A percentile compares a stretch with the other conserved stretches of the same genome.
Conservation (phyloP, 2,329 filamentous ascomycete genomes). For the Fulvia fulva region DNA sequence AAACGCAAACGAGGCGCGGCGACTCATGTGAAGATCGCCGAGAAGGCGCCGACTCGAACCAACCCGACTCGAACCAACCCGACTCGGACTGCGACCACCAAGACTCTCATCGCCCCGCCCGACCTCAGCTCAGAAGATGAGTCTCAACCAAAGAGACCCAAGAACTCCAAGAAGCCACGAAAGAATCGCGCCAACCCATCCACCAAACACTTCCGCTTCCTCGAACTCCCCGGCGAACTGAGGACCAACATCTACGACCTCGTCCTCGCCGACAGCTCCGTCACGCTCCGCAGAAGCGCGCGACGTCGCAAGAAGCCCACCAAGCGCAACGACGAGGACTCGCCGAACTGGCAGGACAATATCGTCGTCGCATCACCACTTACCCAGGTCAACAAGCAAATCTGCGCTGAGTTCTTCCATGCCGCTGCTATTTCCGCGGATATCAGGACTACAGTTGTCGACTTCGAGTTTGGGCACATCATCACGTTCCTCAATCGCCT, state of each 20-base stretch:
- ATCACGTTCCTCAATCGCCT: background rate
- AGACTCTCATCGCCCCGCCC: background rate
- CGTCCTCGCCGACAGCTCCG: background rate
- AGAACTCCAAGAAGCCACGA: too few relatives aligned
- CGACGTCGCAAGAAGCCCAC: background rate
- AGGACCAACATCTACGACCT: slow-evolving; percentile 1
- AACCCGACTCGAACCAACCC: background rate
- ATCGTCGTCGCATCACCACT: background rate
- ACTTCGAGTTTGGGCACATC: slow-evolving; percentile 2
- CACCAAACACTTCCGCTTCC: background rate
- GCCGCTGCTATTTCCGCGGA: background rate
- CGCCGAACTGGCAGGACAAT: background rate
- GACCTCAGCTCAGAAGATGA: too few relatives aligned
- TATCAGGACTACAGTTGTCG: background rate
- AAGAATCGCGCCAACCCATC: too few relatives aligned
- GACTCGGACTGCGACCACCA: background rate
- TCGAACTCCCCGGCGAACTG: background rate
- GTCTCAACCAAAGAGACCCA: too few relatives aligned
- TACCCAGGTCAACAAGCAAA: background rate
- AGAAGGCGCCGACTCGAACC: too few relatives aligned
- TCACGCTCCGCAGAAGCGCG: background rate
- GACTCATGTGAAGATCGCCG: too few relatives aligned
- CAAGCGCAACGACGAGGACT: background rate
- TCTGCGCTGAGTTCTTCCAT: background rate
- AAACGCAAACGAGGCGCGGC: too few relatives aligned